A percentile compares a stretch with the other conserved stretches of the same genome.
Conservation (phyloP, 2,329 filamentous ascomycete genomes). For the Ascosphaera apis region DNA sequence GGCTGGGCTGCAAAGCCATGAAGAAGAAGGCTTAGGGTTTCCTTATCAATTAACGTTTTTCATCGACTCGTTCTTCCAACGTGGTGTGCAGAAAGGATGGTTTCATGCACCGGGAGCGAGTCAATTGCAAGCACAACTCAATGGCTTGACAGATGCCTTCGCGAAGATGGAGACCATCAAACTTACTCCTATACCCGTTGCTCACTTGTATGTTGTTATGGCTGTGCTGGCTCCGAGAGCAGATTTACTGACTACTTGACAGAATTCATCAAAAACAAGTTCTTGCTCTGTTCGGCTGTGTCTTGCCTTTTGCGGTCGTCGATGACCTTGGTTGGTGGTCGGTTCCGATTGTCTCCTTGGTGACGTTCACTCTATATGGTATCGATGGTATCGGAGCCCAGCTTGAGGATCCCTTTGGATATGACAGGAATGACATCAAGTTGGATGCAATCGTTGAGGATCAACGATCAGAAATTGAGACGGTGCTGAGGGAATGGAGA, state of each 20-base stretch:
- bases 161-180: slow-evolving; percentile 43
- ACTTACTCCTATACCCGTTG: slow-evolving; percentile 39
- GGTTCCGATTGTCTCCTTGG: slow-evolving; percentile 33
- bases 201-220: slow-evolving; percentile 25
- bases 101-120: slow-evolving; percentile 35
- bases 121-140: slow-evolving; percentile 34
- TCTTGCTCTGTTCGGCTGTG: slow-evolving; percentile 34
- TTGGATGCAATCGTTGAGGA: slow-evolving; percentile 44
- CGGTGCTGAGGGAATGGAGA: slow-evolving; percentile 36
- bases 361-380: slow-evolving; percentile 40
- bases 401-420: slow-evolving; percentile 43
- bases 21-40: slow-evolving; percentile 34
- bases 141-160: slow-evolving; percentile 33
- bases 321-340: slow-evolving; percentile 41
- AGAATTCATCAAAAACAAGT: slow-evolving; percentile 42
- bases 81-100: slow-evolving; percentile 32
- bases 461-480: slow-evolving; percentile 32
- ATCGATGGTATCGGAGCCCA: slow-evolving; percentile 41
- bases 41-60: slow-evolving; percentile 38
- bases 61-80: slow-evolving; percentile 36
- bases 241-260: slow-evolving; percentile 1
- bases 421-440: slow-evolving; percentile 43
- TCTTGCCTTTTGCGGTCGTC: slow-evolving; percentile 40
- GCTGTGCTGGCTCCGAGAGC: not conserved
- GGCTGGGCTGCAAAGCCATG: slow-evolving; percentile 27